Conservation (phyloP, 768 basidiomycete genomes). For the Mycena albidolilacea region DNA sequence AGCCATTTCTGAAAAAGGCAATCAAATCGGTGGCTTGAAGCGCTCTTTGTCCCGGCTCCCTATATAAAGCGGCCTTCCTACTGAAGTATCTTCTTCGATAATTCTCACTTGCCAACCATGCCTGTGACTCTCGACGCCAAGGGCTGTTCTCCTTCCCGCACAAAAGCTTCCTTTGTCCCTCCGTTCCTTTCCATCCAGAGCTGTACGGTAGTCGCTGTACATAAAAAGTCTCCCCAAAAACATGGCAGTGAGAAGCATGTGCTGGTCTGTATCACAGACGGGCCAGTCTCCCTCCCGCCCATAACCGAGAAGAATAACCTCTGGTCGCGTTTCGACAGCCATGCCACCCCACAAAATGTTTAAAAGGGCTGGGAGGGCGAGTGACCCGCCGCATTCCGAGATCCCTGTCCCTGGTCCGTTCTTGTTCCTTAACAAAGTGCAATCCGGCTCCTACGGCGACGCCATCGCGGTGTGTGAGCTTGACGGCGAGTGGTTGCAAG, state of each 20-base stretch:
- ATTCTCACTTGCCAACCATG: constrained; percentile 21
- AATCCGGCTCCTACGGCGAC: constrained; percentile 35
- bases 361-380: constrained; percentile 21
- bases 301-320: constrained; percentile 4
- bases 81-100: neutral
- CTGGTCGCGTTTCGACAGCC: neutral
- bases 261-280: constrained; percentile 32
- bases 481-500: constrained; percentile 33
- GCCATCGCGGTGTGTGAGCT: constrained; percentile 42
- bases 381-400: neutral
- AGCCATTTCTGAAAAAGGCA: neutral
- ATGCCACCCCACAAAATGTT: constrained; percentile 13
- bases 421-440: constrained; percentile 47
- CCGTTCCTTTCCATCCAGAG: constrained; percentile 27
- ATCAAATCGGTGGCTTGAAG: constrained; percentile 28
- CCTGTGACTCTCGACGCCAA: constrained; percentile 25
- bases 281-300: constrained; percentile 10
- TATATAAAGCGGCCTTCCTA: constrained; percentile 19
- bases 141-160: constrained; percentile 24
- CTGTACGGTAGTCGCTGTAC: constrained; percentile 12
- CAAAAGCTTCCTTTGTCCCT: constrained; percentile 25
- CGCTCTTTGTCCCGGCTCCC: constrained; percentile 27
- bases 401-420: constrained; percentile 46
- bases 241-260: constrained; percentile 32
- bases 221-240: constrained; percentile 7